These are phyloP conservation scores for Sordariomycetes sp. DNA, from an alignment of 2,329 filamentous ascomycete species.

Conservation along the genomic window DNA sequence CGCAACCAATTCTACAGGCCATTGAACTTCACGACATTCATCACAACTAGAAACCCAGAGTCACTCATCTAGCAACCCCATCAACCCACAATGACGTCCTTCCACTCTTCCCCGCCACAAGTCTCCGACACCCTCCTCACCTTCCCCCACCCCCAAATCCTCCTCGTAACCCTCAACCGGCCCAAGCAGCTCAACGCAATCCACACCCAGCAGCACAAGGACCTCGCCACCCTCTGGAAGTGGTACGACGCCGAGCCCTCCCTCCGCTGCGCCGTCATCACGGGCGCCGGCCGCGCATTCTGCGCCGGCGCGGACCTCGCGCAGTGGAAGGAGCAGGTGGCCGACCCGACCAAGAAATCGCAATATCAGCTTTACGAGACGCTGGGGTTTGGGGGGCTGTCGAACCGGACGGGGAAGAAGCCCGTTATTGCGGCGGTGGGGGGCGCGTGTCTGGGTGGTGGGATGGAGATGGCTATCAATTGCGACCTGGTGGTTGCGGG, in stretches of 20 bases:
- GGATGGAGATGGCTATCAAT: conserved; percentile 65
- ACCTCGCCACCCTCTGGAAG: conserved; percentile 33
- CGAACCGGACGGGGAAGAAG: conserved; percentile 55
- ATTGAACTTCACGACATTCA: no score
- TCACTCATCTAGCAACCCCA: neutral
- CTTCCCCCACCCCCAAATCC: conserved; percentile 38
- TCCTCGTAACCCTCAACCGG: conserved; percentile 48
- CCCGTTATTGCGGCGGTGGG: conserved; percentile 68
- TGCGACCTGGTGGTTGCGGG: conserved; percentile 58
- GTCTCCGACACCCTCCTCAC: conserved; percentile 27
- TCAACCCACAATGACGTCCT: neutral
- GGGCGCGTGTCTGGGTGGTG: conserved; percentile 61
- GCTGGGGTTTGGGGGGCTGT: conserved; percentile 52
- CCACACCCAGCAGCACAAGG: conserved; percentile 29
- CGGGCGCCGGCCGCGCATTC: conserved; percentile 50
- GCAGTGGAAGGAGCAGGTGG: conserved; percentile 41
- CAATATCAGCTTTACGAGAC: conserved; percentile 15
- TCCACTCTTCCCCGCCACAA: conserved; percentile 16
- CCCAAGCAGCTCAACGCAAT: conserved; percentile 46
- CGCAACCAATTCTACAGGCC: no score
- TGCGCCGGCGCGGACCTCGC: conserved; percentile 57
- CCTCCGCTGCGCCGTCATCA: conserved; percentile 49
- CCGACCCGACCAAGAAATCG: conserved; percentile 12
- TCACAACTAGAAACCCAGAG: no score
- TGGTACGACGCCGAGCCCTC: conserved; percentile 51